phyloP scores from a whole-genome alignment of 257 asterid genomes.

The Leptodermis oblonga region DNA sequence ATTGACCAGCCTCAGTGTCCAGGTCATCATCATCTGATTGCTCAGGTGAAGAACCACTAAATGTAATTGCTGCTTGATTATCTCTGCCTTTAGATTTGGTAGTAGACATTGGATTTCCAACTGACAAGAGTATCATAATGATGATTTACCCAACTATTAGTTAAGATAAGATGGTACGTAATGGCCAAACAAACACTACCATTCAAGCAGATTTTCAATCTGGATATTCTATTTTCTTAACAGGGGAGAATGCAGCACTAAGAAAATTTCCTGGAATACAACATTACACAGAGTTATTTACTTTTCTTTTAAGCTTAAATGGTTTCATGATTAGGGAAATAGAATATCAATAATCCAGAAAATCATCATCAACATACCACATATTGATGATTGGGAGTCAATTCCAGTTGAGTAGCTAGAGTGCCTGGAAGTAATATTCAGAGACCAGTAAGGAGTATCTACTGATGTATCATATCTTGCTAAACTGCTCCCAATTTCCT shows the following conservation, averaged over 20 bases:
- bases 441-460: conserved; percentile 37
- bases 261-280: neutral
- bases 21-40: conserved; percentile 74
- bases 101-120: conserved; percentile 59
- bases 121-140: conserved; percentile 23
- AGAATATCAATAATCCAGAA: neutral
- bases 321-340: neutral
- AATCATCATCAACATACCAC: conserved; percentile 41
- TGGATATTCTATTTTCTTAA: neutral
- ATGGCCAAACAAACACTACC: neutral
- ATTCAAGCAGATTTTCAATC: neutral
- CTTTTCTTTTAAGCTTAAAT: neutral
- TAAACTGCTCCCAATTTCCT: conserved; percentile 44
- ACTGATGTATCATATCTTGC: conserved; percentile 27
- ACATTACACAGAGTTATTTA: neutral
- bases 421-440: conserved; percentile 30
- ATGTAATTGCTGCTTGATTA: conserved; percentile 40
- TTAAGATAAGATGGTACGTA: neutral
- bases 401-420: conserved; percentile 36
- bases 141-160: neutral
- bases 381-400: conserved; percentile 66
- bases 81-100: conserved; percentile 38
- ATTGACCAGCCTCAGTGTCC: conserved; percentile 62
- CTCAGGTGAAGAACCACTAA: conserved; percentile 69
- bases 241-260: neutral